Evolutionary conservation across 2,329 filamentous ascomycete species (phyloP).

Genomic region (Lasiodiplodia sp.): DNA sequence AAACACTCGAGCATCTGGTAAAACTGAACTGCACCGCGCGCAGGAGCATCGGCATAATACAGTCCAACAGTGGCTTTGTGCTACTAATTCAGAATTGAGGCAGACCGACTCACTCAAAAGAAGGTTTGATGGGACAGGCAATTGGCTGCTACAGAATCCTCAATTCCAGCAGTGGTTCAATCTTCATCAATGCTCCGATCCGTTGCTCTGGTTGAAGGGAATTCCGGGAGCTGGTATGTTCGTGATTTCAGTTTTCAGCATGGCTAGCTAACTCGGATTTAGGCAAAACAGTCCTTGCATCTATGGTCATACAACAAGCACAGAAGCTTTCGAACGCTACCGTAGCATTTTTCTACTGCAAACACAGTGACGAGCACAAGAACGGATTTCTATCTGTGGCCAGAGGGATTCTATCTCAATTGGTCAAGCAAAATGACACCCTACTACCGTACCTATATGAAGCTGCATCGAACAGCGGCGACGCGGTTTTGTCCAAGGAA

Average conservation of each 20-base stretch:
- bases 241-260: not conserved
- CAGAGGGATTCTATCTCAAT: constrained; percentile 45
- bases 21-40: no score
- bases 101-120: no score
- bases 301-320: constrained; percentile 46
- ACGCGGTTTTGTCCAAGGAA: constrained; percentile 38
- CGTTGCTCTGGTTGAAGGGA: constrained; percentile 50
- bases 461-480: constrained; percentile 38
- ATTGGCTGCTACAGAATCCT: not conserved
- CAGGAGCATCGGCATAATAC: no score
- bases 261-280: constrained; percentile 29
- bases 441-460: constrained; percentile 41
- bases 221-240: constrained; percentile 50
- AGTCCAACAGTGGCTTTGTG: no score
- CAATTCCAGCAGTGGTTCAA: constrained; percentile 16
- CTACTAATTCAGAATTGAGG: no score
- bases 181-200: constrained; percentile 26
- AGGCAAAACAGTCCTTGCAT: constrained; percentile 54
- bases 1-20: no score
- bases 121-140: not conserved
- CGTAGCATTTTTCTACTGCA: constrained; percentile 52
- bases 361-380: constrained; percentile 40
- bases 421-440: constrained; percentile 37
- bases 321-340: constrained; percentile 35
- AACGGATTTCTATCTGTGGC: constrained; percentile 42